Base-by-base conservation (phyloP, 768 basidiomycete genomes). In the Boletus pseudopeckii region DNA sequence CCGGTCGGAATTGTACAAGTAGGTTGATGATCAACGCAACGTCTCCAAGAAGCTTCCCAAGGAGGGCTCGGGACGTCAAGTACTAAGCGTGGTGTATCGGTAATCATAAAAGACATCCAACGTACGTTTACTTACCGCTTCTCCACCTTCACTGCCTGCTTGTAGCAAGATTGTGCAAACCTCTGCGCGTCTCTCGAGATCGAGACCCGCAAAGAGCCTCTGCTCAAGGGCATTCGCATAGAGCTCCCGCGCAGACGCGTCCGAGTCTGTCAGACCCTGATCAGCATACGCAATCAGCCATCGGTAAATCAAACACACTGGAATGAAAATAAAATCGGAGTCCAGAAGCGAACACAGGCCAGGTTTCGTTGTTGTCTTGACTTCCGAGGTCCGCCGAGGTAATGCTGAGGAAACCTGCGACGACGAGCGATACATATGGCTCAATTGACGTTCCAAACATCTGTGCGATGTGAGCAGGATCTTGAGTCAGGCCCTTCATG, bases 151-250 rank as follows among this genome's bases (percentile, higher is more conserved):
- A 1, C 72, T 63, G 1, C 82, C 81, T 33, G 80, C 70, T 14
- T 78, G 74, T 26, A 94, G 65, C n/a, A 93, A 64, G 5, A 78
- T 53, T 14, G 77, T 69, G 55, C 83, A 83, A 3, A 90, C 60
- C 48, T 80, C 76, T 3, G 80, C 65, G 62, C 84, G 80, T 36
- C 77, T 82, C 24, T 82, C 80, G 15, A 76, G 60, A 13, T 68
- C 72, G 37, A 95, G 71, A 36, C 66, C 69, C 3, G 62, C 63
- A 62, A 89, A 89, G 3, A 92, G 67, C 3, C 81, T 84, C 22
- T 72, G 68, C 60, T 81, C 75, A 18, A 91, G 65, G 4, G 74
- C 71, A 22, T 71, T 70, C 3, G 74, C 64, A 13, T 87, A 66
- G 1, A 75, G 69, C 15, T 62, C 58, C 40, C 79, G 78, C 3